phyloP scores from a whole-genome alignment of 2,329 filamentous ascomycete species.

The Fusarium torulosum region DNA sequence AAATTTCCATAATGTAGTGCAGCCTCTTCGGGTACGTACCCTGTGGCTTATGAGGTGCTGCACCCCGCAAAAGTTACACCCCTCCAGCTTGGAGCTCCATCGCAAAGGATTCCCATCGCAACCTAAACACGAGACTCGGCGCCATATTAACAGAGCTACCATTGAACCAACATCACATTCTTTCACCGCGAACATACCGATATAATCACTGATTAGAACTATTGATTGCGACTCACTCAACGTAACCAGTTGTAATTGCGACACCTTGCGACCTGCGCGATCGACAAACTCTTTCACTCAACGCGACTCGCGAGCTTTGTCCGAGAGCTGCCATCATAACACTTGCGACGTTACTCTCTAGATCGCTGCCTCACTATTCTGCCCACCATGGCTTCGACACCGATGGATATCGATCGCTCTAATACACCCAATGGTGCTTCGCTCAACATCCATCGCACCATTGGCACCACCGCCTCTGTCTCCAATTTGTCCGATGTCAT shows the following conservation, averaged over 20 bases:
- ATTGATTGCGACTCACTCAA: background rate
- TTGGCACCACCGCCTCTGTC: slow-evolving; percentile 60
- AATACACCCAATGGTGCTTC: slow-evolving; percentile 57
- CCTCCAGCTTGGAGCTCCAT: slow-evolving; percentile 42
- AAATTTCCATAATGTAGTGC: background rate
- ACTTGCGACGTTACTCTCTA: background rate
- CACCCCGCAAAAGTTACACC: slow-evolving; percentile 41
- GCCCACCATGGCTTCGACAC: slow-evolving; percentile 62
- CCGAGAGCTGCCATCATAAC: slow-evolving; percentile 1
- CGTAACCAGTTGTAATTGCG: background rate
- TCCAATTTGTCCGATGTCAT: slow-evolving; percentile 84
- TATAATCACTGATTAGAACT: background rate
- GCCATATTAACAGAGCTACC: slow-evolving; percentile 11
- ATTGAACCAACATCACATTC: background rate
- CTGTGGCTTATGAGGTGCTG: slow-evolving; percentile 1
- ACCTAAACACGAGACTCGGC: slow-evolving; percentile 31
- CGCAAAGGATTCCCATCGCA: slow-evolving; percentile 26
- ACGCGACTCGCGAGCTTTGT: slow-evolving; percentile 18
- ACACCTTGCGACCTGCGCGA: slow-evolving; percentile 2
- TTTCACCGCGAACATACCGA: background rate
- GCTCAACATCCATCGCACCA: slow-evolving; percentile 64
- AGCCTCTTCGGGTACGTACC: slow-evolving; percentile 13
- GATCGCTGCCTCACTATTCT: slow-evolving; percentile 1
- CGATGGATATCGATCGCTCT: slow-evolving; percentile 68
- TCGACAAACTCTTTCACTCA: background rate